Conservation (phyloP, 2,329 filamentous ascomycete species). For the Hortaea werneckii region DNA sequence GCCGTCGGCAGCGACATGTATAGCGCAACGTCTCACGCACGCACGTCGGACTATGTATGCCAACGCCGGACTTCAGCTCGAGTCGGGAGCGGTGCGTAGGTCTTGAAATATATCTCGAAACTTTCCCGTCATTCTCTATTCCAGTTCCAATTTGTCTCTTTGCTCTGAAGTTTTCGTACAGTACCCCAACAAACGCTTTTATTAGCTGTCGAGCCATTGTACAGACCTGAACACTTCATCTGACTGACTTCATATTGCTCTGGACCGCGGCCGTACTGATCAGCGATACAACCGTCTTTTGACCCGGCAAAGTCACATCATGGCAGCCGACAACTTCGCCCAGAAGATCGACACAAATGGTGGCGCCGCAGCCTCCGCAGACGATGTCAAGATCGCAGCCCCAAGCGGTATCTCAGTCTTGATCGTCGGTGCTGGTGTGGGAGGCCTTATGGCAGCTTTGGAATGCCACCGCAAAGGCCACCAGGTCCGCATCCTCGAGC, state of each 20-base stretch:
- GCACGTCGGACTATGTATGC: neutral
- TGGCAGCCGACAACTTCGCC: neutral
- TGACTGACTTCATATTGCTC: too few species aligned
- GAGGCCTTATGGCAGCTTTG: constrained; percentile 13
- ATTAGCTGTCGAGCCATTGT: too few species aligned
- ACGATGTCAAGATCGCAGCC: neutral
- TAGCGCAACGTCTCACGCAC: neutral
- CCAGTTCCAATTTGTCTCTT: too few species aligned
- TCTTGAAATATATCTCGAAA: too few species aligned
- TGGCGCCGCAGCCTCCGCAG: neutral
- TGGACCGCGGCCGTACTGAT: too few species aligned
- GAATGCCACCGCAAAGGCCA: constrained; percentile 19
- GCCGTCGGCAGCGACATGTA: too few species aligned
- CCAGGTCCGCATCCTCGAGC: constrained; percentile 15
- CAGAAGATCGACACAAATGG: neutral
- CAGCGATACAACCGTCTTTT: too few species aligned
- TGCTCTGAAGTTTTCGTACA: too few species aligned
- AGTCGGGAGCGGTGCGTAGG: neutral
- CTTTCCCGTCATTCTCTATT: too few species aligned
- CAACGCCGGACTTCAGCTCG: neutral
- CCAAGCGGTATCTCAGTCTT: constrained; percentile 14
- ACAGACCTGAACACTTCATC: too few species aligned
- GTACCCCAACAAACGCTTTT: too few species aligned
- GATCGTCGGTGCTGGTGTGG: constrained; percentile 16
- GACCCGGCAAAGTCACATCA: neutral